A percentile compares a stretch with the other conserved stretches of the same genome.
Conservation (phyloP, 768 basidiomycete genomes). For the Boletus subcaerulescens region DNA sequence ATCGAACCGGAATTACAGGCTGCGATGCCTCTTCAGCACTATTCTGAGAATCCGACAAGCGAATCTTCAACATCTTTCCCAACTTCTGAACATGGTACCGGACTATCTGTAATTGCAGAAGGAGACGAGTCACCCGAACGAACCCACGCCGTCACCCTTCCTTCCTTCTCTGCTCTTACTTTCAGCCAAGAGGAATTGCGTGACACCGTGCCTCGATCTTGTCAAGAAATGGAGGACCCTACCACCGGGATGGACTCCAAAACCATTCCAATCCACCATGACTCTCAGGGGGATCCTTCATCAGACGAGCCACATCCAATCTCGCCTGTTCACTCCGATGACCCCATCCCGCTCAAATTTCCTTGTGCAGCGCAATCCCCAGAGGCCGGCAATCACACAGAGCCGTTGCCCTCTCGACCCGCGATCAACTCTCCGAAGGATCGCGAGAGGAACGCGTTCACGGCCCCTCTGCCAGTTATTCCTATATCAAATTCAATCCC, state of each 20-base stretch:
- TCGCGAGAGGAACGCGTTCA: conserved; percentile 21
- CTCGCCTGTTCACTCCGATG: conserved; percentile 37
- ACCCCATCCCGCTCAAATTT: conserved; percentile 41
- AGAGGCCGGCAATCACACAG: conserved; percentile 13
- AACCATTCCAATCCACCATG: neutral
- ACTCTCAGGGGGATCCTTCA: conserved; percentile 7
- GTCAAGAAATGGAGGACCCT: neutral
- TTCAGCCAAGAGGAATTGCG: neutral
- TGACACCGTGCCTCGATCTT: neutral
- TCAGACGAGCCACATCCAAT: conserved; percentile 16
- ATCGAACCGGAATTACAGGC: conserved; percentile 2
- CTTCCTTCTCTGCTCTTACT: neutral
- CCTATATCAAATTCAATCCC: conserved; percentile 9
- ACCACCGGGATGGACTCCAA: neutral
- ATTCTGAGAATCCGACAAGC: neutral
- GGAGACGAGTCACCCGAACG: conserved; percentile 60
- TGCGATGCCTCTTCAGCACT: neutral
- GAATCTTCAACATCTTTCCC: conserved; percentile 2
- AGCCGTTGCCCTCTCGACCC: conserved; percentile 15
- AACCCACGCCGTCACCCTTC: conserved; percentile 9
- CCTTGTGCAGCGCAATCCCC: conserved; percentile 16
- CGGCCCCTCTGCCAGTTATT: conserved; percentile 20
- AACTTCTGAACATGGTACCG: conserved; percentile 35
- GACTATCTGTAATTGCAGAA: conserved; percentile 69
- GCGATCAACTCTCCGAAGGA: conserved; percentile 1